Percentiles rank a stretch among this genome's conserved stretches.
phyloP scores from a whole-genome alignment of 306 rosid species.

The Prunus fruticosa region DNA sequence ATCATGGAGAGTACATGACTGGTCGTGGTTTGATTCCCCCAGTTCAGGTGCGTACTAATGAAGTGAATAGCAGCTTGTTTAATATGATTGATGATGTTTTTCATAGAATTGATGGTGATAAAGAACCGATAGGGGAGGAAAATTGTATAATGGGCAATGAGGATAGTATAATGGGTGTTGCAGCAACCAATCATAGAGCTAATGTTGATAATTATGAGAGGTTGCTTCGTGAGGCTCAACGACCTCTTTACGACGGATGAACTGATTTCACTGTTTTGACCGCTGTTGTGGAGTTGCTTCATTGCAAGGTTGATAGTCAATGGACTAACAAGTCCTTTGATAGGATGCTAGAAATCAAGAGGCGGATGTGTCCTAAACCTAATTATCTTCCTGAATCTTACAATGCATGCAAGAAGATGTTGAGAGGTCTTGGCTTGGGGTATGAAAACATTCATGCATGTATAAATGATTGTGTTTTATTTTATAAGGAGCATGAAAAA shows the following conservation, averaged over 20 bases:
- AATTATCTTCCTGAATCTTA: not conserved
- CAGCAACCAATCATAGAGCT: not conserved
- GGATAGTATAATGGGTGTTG: not conserved
- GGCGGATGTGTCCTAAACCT: not conserved
- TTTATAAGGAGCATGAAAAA: not conserved
- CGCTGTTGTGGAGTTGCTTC: not conserved
- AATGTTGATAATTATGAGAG: not conserved
- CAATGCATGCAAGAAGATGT: not conserved
- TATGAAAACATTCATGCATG: not conserved
- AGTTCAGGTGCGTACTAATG: not conserved
- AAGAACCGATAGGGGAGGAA: not conserved
- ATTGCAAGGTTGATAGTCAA: not conserved
- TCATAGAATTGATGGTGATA: not conserved
- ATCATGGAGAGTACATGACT: not conserved
- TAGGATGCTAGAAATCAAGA: not conserved
- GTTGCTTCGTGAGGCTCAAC: not conserved
- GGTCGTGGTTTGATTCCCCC: too few species aligned
- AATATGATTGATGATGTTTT: not conserved
- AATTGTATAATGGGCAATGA: too few species aligned
- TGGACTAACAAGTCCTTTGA: not conserved
- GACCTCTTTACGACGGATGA: not conserved
- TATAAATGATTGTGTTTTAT: not conserved
- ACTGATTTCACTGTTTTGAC: not conserved
- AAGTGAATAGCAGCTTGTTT: not conserved
- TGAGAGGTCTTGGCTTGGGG: not conserved